Percentiles rank a stretch among this genome's conserved stretches.
These are phyloP conservation scores for Yamadazyma endophytica DNA, from an alignment of 805 yeast species.

Conservation along the genomic window DNA sequence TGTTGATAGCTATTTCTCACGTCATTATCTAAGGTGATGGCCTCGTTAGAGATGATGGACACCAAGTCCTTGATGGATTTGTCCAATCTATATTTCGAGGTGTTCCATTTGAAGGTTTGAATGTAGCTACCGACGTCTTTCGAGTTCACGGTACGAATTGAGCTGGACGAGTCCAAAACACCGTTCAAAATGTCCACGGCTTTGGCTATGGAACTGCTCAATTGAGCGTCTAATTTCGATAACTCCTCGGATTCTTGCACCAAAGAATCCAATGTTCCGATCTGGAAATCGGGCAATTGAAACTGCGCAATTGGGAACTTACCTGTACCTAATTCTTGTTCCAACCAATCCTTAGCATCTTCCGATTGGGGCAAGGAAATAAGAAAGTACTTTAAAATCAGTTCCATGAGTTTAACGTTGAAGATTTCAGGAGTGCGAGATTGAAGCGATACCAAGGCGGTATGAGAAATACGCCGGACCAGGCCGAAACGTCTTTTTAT, in stretches of 20 bases:
- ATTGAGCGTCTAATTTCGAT: slow-evolving; percentile 74
- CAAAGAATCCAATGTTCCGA: slow-evolving; percentile 89
- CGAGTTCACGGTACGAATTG: slow-evolving; percentile 36
- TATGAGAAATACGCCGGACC: too few relatives aligned
- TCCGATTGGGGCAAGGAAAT: slow-evolving; percentile 58
- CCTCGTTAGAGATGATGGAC: slow-evolving; percentile 66
- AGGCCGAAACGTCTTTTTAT: too few relatives aligned
- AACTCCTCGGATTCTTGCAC: slow-evolving; percentile 91
- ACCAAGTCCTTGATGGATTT: slow-evolving; percentile 77
- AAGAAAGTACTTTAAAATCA: slow-evolving; percentile 44
- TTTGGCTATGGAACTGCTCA: slow-evolving; percentile 65
- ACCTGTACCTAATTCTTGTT: slow-evolving; percentile 53
- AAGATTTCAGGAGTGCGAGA: too few relatives aligned
- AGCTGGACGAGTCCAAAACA: slow-evolving; percentile 21
- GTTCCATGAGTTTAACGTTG: too few relatives aligned
- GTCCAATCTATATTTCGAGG: slow-evolving; percentile 80
- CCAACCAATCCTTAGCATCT: slow-evolving; percentile 50
- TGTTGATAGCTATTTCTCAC: slow-evolving; percentile 69
- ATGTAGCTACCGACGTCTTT: slow-evolving; percentile 57
- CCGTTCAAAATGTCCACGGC: slow-evolving; percentile 66
- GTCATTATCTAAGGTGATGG: slow-evolving; percentile 78
- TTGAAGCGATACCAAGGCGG: too few relatives aligned
- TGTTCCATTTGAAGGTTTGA: slow-evolving; percentile 81
- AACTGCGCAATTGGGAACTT: slow-evolving; percentile 53
- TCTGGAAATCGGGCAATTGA: slow-evolving; percentile 78